Evolutionary conservation across 495 filamentous ascomycete genomes (phyloP).

Genomic region (Aspergillus carlsbadensis): DNA sequence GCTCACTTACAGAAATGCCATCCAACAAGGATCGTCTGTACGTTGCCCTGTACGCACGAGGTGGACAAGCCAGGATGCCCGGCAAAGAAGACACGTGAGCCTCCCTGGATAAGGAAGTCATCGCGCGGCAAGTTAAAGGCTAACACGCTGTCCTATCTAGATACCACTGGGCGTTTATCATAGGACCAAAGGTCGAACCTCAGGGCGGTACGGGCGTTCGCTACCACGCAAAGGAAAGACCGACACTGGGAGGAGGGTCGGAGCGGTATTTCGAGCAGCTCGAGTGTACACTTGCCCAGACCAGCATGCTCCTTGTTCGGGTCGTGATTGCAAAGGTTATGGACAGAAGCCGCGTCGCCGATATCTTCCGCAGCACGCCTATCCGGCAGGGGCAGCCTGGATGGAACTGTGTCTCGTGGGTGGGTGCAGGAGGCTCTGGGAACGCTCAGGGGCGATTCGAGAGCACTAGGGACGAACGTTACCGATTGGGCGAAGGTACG

Average conservation of each 20-base stretch:
- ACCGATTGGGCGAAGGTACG: conserved; percentile 36
- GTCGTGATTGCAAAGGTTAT: conserved; percentile 44
- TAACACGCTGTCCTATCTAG: conserved; percentile 17
- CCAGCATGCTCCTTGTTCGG: conserved; percentile 41
- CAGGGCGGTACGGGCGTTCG: conserved; percentile 23
- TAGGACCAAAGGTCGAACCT: conserved; percentile 38
- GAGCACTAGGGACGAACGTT: conserved; percentile 33
- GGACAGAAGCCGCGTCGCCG: conserved; percentile 26
- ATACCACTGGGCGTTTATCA: conserved; percentile 42
- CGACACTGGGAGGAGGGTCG: conserved; percentile 6
- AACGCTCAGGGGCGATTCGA: conserved; percentile 27
- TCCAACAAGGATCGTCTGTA: conserved; percentile 40
- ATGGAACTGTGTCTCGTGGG: conserved; percentile 42
- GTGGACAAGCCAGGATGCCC: conserved; percentile 25
- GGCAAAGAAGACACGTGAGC: conserved; percentile 29
- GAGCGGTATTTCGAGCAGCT: conserved; percentile 37
- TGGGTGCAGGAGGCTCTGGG: conserved; percentile 45
- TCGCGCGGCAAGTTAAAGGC: neutral
- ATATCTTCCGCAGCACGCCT: conserved; percentile 32
- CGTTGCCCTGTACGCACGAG: conserved; percentile 32
- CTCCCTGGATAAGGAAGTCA: too few relatives aligned
- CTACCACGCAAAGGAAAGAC: conserved; percentile 32
- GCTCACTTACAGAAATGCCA: conserved; percentile 5
- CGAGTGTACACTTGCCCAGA: conserved; percentile 21
- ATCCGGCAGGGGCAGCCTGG: conserved; percentile 27